Evolutionary conservation across 2,329 filamentous ascomycete genomes (phyloP).

Genomic region (Talaromyces funiculosus): DNA sequence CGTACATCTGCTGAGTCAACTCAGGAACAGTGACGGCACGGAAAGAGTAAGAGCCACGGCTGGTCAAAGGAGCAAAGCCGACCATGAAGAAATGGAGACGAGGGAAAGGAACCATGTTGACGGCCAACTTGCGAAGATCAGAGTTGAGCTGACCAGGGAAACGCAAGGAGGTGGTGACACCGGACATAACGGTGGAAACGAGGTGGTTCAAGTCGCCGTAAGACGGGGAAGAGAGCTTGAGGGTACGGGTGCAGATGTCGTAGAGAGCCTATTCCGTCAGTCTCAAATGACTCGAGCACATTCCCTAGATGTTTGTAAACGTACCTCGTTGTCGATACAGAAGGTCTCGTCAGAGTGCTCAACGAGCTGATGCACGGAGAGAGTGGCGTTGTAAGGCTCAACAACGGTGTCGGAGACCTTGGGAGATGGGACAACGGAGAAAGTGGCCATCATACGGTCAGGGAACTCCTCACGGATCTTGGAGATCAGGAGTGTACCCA

Average conservation of each 20-base stretch:
- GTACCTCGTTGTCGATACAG: slow-evolving; percentile 97
- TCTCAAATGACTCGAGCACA: neutral
- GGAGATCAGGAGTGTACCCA: slow-evolving; percentile 99
- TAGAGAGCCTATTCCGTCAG: slow-evolving; percentile 65
- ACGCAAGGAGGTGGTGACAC: slow-evolving; percentile 95
- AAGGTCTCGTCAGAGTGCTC: slow-evolving; percentile 99
- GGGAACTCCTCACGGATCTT: slow-evolving; percentile 99
- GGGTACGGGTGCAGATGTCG: slow-evolving; percentile 99
- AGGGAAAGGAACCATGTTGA: slow-evolving; percentile 99
- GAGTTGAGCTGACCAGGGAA: slow-evolving; percentile 99
- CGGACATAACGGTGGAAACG: slow-evolving; percentile 99
- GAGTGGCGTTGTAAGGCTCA: slow-evolving; percentile 99
- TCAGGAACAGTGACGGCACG: slow-evolving; percentile 95
- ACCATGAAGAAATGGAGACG: slow-evolving; percentile 99
- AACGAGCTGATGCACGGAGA: slow-evolving; percentile 97
- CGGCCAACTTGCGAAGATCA: slow-evolving; percentile 96
- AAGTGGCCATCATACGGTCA: slow-evolving; percentile 99
- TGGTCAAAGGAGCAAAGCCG: slow-evolving; percentile 96
- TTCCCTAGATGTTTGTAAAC: slow-evolving; percentile 8
- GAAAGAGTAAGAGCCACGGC: slow-evolving; percentile 87
- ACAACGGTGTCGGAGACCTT: slow-evolving; percentile 99
- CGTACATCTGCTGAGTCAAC: slow-evolving; percentile 99
- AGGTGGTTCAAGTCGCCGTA: slow-evolving; percentile 99
- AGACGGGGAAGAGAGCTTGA: slow-evolving; percentile 97
- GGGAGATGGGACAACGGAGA: slow-evolving; percentile 96